Conservation (phyloP, 495 filamentous ascomycete genomes). For the Parathielavia hyrcaniae region DNA sequence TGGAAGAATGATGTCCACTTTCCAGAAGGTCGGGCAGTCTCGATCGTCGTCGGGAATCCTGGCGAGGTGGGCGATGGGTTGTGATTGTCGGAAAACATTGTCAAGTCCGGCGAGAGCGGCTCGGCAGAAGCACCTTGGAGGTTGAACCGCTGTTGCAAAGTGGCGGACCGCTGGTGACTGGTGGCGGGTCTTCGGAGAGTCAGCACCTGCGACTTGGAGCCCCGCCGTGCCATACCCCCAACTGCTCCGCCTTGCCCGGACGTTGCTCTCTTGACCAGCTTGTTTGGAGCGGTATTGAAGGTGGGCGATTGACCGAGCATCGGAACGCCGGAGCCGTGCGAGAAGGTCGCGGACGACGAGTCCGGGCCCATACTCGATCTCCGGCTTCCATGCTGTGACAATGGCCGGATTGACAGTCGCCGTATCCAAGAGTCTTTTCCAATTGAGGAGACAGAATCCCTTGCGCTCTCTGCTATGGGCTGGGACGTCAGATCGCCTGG, state of each 20-base stretch:
- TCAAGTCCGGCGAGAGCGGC: conserved; percentile 24
- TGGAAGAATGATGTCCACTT: conserved; percentile 48
- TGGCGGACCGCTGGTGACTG: conserved; percentile 77
- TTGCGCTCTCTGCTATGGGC: conserved; percentile 35
- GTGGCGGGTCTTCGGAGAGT: conserved; percentile 72
- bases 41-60: conserved; percentile 13
- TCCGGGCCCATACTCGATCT: conserved; percentile 60
- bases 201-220: conserved; percentile 50
- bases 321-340: conserved; percentile 63
- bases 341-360: conserved; percentile 63
- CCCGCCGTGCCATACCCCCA: conserved; percentile 32
- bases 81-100: conserved; percentile 35
- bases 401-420: conserved; percentile 61
- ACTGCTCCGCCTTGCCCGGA: conserved; percentile 49
- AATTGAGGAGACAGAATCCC: conserved; percentile 50
- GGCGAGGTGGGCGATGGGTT: conserved; percentile 18
- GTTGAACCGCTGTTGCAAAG: conserved; percentile 52
- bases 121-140: conserved; percentile 15
- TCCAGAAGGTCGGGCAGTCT: conserved; percentile 17
- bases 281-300: conserved; percentile 60
- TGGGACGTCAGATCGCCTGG: conserved; percentile 32
- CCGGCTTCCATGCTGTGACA: conserved; percentile 65
- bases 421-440: conserved; percentile 71
- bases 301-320: conserved; percentile 45
- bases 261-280: conserved; percentile 76